Percentiles rank a stretch among this genome's conserved stretches.
Evolutionary conservation across 768 basidiomycete species (phyloP).

Genomic region (Lactarius akahatsu): DNA sequence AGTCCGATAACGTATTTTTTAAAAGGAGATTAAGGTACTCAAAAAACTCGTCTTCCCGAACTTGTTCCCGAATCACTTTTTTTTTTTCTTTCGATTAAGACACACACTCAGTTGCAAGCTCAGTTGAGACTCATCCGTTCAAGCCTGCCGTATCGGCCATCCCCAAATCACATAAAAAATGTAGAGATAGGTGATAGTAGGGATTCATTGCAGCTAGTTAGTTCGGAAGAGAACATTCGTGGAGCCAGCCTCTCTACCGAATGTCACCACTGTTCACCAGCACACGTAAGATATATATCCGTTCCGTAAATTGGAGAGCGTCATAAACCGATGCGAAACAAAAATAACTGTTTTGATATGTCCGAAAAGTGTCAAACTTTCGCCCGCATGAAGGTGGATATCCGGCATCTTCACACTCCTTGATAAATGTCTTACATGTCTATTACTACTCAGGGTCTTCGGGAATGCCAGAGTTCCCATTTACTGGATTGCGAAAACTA

Average conservation of each 20-base stretch:
- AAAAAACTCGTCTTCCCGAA: not conserved
- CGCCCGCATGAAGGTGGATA: not conserved
- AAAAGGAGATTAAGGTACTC: not conserved
- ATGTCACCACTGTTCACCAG: not conserved
- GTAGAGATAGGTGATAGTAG: not conserved
- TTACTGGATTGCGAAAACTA: not conserved
- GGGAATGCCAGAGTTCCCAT: not conserved
- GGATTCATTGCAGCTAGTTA: not conserved
- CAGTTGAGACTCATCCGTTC: not conserved
- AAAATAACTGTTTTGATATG: not conserved
- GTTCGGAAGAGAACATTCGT: not conserved
- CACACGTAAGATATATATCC: not conserved
- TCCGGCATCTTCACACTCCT: not conserved
- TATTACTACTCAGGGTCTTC: not conserved
- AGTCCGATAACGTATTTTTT: not conserved
- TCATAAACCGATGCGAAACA: not conserved
- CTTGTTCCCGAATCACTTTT: not conserved
- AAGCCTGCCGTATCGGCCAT: not conserved
- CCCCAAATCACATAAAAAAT: not conserved
- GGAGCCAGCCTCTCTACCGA: not conserved
- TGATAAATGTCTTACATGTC: not conserved
- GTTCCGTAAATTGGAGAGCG: not conserved
- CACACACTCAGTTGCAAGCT: not conserved
- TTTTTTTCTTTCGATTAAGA: not conserved
- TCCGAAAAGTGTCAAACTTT: not conserved